Evolutionary conservation across 2,329 filamentous ascomycete genomes (phyloP), one percentile per base, ranked within the genome.

Genomic region (Beauveria caledonica): DNA sequence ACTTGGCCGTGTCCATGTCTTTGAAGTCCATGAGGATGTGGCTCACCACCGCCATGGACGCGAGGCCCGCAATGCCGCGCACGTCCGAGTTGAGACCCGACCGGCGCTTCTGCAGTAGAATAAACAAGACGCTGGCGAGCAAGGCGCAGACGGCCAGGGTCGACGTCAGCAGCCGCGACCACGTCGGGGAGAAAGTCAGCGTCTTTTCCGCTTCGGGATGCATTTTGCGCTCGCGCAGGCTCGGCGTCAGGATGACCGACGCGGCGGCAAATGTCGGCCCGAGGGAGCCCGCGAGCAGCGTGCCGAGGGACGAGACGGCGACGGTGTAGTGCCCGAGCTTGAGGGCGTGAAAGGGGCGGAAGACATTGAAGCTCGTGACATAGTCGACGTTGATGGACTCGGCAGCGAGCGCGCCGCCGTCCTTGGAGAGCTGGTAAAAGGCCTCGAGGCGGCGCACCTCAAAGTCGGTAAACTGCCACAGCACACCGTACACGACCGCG

Each of bases 11-110:
- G 68, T 91, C 88, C 73, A 89, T 82, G 60, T 86, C 86, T 63
- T 84, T 85, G 68, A 91, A 90, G 68, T 91, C 88, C 72, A 85
- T 85, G 64, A 90, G 74, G 68, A 90, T 88, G 65, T 90, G 87
- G 64, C 82, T 85, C 63, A 84, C 83, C 3, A 88, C 87, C 10
- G 88, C 87, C 87, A 91, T 90, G 60, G 87, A 84, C 6, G 88
- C 88, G 42, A 90, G 78, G 1, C 88, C 88, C 1, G 87, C 86
- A 56, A 91, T 89, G 6, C 88, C 88, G 65, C 84, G 85, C 7
- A 89, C 87, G 68, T 90, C 86, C 6, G 83, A 82, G 3, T 85
- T 71, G 17, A 91, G 76, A 0, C 88, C 88, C 3, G 86, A 88
- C 44, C 82, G 84, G 23, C 88, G 78, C 17, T 77, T 77, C 60